Base-by-base conservation (phyloP, 208 protist species). In the Polymyxa betae region DNA sequence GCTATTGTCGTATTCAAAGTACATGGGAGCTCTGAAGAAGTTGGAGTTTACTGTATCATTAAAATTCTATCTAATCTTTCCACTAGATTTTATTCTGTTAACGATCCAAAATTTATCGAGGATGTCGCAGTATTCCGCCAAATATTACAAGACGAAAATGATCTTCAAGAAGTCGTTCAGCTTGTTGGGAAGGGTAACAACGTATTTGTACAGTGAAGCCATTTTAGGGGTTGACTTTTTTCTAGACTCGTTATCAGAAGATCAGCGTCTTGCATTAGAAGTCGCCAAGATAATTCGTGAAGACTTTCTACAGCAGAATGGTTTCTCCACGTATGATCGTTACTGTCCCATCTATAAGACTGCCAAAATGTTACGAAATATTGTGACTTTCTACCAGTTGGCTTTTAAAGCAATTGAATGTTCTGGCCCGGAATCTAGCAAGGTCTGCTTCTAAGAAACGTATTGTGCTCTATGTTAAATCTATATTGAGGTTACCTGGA, bases 221-320 rank as follows among this genome's bases (percentile, higher is more conserved):
- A 12, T 92, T 32, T 38, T 91, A 88, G 77, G 77, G 0, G 10
- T 77, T 60, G 24, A 93, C 92, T 95, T n/a, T n/a, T n/a, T n/a
- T n/a, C n/a, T n/a, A n/a, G 98, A 99, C 93, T 99, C 98, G n/a
- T 95, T 99, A 16, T 97, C 96, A 89, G 98, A 99, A 95, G 96
- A 95, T 38, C 98, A 99, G 92, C 99, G 99, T 94, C 97, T 99
- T 92, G 98, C 97, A 46, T 95, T 99, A 1, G 98, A 99, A 95
- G 96, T 99, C 45, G 98, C 98, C 45, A 98, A 98, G 94, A 93
- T 99, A 88, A 97, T 99, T 92, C 97, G 97, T 89, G 98, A 99
- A 93, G 98, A 99, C 95, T 99, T 99, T 94, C 95, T 99, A 0
- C 98, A 99, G 94, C 99, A 99, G 95, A 99, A 99, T 94, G 97